Evolutionary conservation across 2,329 filamentous ascomycete genomes (phyloP), one percentile per base, ranked within the genome.

Genomic region (Neonectria sp.): DNA sequence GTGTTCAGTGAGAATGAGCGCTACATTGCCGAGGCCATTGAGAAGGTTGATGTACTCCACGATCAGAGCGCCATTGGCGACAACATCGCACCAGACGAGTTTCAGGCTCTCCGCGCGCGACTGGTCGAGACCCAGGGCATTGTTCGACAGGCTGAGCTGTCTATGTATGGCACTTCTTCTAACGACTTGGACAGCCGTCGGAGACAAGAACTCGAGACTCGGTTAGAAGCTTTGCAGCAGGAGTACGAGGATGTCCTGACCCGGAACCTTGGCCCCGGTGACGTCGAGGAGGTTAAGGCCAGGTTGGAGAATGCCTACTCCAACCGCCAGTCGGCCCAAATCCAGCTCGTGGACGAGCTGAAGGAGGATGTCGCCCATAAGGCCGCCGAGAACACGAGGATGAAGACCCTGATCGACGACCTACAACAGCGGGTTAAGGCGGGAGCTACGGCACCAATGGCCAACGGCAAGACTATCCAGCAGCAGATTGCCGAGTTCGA

Each of bases 401-500:
- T 98, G 82, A 94, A 92, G 82, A 88, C 89, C 37, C 89, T 95
- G 37, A 90, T 97, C 53, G 93, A 97, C 49, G 92, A 95, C 68
- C 87, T 96, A 13, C 92, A 95, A 79, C 88, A 89, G 75, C 89
- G 91, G 69, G 86, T 92, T 78, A 94, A 94, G 85, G 85, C 88
- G 56, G 88, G 88, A 71, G 80, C 80, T 21, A 78, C 82, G 11
- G 83, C 86, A 31, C 87, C 91, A 29, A 94, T 92, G 78, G 84
- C 90, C 63, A 94, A 93, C 76, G 93, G 93, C 86, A 97, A 97
- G 88, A 97, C 94, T 13, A 90, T 98, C 51, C 95, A 97, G 80
- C 95, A 99, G 84, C 96, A 98, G 84, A 97, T 99, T 81, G 94
- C 95, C 65, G 96, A 99, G 80, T 99, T 99, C 76, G 96, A 99